A percentile compares a stretch with the other conserved stretches of the same genome.
Conservation (phyloP, 306 rosid species). For the Vigna nakashimae region DNA sequence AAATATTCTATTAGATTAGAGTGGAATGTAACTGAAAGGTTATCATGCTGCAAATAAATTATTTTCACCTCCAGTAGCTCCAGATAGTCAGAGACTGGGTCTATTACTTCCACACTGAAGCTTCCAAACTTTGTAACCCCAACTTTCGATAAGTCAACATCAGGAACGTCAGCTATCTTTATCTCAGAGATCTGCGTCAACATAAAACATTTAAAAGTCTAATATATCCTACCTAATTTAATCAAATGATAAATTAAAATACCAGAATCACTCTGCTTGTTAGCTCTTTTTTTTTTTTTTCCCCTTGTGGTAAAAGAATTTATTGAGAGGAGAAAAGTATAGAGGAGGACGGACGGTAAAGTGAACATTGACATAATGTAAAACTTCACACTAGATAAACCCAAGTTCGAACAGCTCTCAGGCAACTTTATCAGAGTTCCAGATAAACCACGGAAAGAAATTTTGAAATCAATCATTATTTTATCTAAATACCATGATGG, state of each 20-base stretch:
- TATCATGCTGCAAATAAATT: conserved; percentile 26
- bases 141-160: conserved; percentile 78
- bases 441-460: background rate
- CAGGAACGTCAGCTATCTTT: conserved; percentile 86
- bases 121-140: conserved; percentile 79
- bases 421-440: background rate
- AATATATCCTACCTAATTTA: background rate
- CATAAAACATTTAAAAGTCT: conserved; percentile 20
- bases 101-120: conserved; percentile 89
- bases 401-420: background rate
- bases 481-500: conserved; percentile 24
- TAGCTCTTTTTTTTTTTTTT: background rate
- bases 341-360: background rate
- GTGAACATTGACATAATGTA: background rate
- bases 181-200: conserved; percentile 80
- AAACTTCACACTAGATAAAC: conserved; percentile 7
- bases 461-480: background rate
- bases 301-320: background rate
- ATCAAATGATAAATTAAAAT: conserved; percentile 3
- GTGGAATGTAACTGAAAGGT: background rate
- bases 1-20: conserved; percentile 38
- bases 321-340: conserved; percentile 3
- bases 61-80: conserved; percentile 86
- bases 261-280: background rate
- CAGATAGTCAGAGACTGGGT: conserved; percentile 91